A percentile compares a stretch with the other conserved stretches of the same genome.
phyloP scores from a whole-genome alignment of 116 monocot genomes.

The Zostera marina region DNA sequence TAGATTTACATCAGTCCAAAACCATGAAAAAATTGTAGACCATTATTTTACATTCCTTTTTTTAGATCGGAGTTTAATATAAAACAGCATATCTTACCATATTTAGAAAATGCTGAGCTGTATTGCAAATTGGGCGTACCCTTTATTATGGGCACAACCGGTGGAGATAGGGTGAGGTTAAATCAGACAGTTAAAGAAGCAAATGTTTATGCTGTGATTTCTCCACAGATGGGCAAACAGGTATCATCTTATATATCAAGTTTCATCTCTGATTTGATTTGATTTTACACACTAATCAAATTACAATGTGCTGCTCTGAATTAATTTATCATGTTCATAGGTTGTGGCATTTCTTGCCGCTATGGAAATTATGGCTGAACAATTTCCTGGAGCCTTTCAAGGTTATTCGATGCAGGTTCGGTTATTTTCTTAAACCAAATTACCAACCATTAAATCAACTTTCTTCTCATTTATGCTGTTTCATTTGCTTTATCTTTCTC shows the following conservation, averaged over 20 bases:
- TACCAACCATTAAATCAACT: too few relatives aligned
- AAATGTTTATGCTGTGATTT: slow-evolving; percentile 58
- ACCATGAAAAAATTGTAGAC: too few relatives aligned
- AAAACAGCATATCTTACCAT: neutral
- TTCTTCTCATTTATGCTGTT: too few relatives aligned
- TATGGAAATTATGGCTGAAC: slow-evolving; percentile 85
- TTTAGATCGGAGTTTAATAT: too few relatives aligned
- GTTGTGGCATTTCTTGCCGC: slow-evolving; percentile 96
- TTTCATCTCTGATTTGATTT: neutral
- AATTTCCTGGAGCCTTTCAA: slow-evolving; percentile 83
- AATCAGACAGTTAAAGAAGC: slow-evolving; percentile 37
- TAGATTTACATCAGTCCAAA: too few relatives aligned
- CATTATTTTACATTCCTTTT: too few relatives aligned
- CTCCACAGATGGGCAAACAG: slow-evolving; percentile 72
- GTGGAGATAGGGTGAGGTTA: slow-evolving; percentile 36
- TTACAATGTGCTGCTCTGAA: neutral
- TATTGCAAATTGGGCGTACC: slow-evolving; percentile 88
- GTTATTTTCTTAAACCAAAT: neutral
- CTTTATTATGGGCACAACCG: slow-evolving; percentile 83
- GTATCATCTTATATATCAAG: slow-evolving; percentile 5
- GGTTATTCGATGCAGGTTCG: slow-evolving; percentile 51
- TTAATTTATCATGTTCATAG: slow-evolving; percentile 22
- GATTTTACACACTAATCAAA: too few relatives aligned
- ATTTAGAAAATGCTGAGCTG: slow-evolving; percentile 61
- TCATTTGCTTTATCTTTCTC: too few relatives aligned